Percentiles rank a stretch among this genome's conserved stretches.
Evolutionary conservation across 78 protist species (phyloP).

Genomic region (Speleostelium caveatum): DNA sequence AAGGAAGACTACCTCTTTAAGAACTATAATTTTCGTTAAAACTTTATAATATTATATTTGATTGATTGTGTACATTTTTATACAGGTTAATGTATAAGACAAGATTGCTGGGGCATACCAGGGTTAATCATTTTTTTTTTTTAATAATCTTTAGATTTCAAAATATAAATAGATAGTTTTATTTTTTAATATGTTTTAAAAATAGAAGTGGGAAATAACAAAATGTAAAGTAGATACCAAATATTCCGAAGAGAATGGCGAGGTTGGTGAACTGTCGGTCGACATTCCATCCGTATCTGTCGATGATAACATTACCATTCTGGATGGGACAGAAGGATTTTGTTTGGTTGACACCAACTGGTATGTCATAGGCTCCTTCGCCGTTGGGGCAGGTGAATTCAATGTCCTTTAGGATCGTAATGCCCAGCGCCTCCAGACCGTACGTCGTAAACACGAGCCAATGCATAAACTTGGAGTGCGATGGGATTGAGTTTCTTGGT

Average conservation of each 20-base stretch:
- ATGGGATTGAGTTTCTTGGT: conserved; percentile 9
- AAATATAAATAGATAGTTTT: not conserved
- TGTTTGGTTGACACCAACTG: not conserved
- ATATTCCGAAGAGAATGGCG: not conserved
- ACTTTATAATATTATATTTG: too few species aligned
- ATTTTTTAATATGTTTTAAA: conserved; percentile 46
- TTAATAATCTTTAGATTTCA: not conserved
- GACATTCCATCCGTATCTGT: conserved; percentile 23
- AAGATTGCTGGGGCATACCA: too few species aligned
- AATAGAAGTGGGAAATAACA: conserved; percentile 31
- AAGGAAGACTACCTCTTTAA: too few species aligned
- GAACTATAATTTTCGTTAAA: too few species aligned
- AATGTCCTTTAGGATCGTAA: conserved; percentile 10
- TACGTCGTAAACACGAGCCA: conserved; percentile 20
- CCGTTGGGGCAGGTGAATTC: conserved; percentile 14
- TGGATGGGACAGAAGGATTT: conserved; percentile 17
- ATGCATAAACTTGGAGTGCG: conserved; percentile 60
- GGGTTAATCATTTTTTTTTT: too few species aligned
- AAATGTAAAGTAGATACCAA: conserved; percentile 4
- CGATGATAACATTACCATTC: conserved; percentile 23
- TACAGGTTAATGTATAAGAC: too few species aligned
- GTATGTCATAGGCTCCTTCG: conserved; percentile 4
- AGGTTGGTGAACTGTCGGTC: conserved; percentile 21
- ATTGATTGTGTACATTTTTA: too few species aligned
- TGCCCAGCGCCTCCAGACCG: conserved; percentile 39